Evolutionary conservation across 2,329 filamentous ascomycete species (phyloP), one percentile per base, ranked within the genome.

Genomic region (Colletotrichum aenigma): DNA sequence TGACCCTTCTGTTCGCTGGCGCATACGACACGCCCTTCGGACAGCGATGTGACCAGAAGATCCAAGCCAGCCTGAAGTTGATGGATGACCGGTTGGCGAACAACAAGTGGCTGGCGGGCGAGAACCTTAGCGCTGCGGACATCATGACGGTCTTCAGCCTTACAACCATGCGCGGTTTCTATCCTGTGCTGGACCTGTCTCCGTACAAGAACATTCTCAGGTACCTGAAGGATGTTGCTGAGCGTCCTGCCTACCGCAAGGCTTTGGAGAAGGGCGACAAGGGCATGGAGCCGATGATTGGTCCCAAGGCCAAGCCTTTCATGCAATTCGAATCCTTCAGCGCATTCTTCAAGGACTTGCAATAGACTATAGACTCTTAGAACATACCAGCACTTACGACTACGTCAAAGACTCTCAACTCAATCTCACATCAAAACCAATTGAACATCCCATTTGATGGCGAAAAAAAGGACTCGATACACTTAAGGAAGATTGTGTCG

Each of bases 71-170:
- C 24, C 62, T 72, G 3, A 81, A 84, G n/a, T 78, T 86, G 26
- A 67, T 92, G 30, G 87, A 94, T 52, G 81, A 87, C 4, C 84
- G 89, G 13, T 80, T 94, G 4, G 78, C 77, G 4, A 76, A 82
- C 2, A 88, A 85, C 43, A 80, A 84, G 9, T 94, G 88, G 86
- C 83, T 94, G 26, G 91, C 90, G 0, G 93, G 93, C 4, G 83
- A 88, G 0, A 86, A 92, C 66, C 91, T 94, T 74, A 93, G 91
- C 0, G 91, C 87, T 1, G 93, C 93, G 2, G 93, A 95, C 82
- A 85, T 93, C 52, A 93, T 94, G 91, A 85, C 84, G 6, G 86
- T 92, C 1, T 93, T 89, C 79, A 85, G 87, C 16, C 83, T 94
- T 38, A 93, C 92, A 1, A 94, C 91, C 3, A 88, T 91, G 87